phyloP scores from a whole-genome alignment of 306 rosid genomes.

The Prunus padus region DNA sequence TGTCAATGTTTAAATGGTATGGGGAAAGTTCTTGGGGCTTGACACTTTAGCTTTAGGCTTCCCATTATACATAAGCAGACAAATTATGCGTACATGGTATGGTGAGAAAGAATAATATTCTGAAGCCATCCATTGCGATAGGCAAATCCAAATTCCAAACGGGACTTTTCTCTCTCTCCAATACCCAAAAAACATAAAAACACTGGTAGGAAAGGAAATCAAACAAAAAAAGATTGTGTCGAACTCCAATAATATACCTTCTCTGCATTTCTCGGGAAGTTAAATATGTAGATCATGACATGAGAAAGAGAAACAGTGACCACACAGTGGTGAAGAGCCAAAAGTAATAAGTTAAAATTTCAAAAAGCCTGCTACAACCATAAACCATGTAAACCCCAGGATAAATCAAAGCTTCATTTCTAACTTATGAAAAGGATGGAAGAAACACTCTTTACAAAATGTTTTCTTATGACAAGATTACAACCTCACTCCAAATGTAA shows the following conservation, averaged over 20 bases:
- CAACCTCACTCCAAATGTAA: slow-evolving; percentile 79
- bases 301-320: not conserved
- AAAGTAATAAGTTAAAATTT: slow-evolving; percentile 3
- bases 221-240: no score
- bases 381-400: slow-evolving; percentile 25
- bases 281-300: not conserved
- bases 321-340: slow-evolving; percentile 7
- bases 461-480: slow-evolving; percentile 67
- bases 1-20: not conserved
- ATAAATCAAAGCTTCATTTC: slow-evolving; percentile 28
- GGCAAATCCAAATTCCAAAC: not conserved
- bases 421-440: slow-evolving; percentile 39
- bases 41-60: not conserved
- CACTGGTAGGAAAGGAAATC: not conserved
- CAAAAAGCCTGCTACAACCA: slow-evolving; percentile 23
- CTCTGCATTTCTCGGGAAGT: no score
- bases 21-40: not conserved
- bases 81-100: no score
- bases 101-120: not conserved
- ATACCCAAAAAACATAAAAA: not conserved
- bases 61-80: no score
- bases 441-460: slow-evolving; percentile 79
- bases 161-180: not conserved
- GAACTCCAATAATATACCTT: no score
- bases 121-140: not conserved